A percentile compares a stretch with the other conserved stretches of the same genome.
Conservation (phyloP, 1,284 basidiomycete species). For the Marasmius tenuissimus region DNA sequence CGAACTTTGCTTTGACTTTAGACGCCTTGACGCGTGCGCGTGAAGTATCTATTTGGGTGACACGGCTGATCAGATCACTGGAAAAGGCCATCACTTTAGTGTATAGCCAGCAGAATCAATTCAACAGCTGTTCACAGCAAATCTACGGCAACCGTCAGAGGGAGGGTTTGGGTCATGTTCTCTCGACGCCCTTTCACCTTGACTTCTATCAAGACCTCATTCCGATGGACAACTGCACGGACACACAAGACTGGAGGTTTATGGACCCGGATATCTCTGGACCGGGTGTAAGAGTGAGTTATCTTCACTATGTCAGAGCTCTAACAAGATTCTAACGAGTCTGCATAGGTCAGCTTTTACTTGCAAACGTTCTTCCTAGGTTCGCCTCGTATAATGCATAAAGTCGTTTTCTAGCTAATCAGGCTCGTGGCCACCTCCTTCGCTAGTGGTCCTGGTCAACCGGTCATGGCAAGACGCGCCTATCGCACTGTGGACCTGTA, state of each 20-base stretch:
- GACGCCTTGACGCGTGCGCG: no score
- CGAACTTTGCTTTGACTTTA: no score
- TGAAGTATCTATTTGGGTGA: no score
- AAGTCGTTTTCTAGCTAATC: not conserved
- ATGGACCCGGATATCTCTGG: constrained; percentile 38
- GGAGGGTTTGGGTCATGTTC: no score
- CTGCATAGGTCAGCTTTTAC: constrained; percentile 34
- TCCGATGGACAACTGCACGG: no score
- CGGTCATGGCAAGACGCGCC: constrained; percentile 40
- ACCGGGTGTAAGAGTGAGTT: constrained; percentile 30
- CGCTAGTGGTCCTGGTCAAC: constrained; percentile 34
- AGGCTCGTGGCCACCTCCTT: not conserved
- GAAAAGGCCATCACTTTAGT: no score
- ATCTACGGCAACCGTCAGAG: not conserved
- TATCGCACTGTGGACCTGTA: constrained; percentile 41
- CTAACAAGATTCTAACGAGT: not conserved
- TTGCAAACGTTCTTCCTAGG: constrained; percentile 39
- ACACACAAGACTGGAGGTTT: not conserved
- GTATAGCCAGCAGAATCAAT: not conserved
- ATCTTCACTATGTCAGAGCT: not conserved
- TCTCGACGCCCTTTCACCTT: no score
- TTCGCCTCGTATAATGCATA: constrained; percentile 11
- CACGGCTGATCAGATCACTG: no score
- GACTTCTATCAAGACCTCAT: no score
- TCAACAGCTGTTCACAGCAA: not conserved